These are phyloP conservation scores for Fomitopsis schrenkii DNA, from an alignment of 1,284 basidiomycete genomes.

Conservation along the genomic window DNA sequence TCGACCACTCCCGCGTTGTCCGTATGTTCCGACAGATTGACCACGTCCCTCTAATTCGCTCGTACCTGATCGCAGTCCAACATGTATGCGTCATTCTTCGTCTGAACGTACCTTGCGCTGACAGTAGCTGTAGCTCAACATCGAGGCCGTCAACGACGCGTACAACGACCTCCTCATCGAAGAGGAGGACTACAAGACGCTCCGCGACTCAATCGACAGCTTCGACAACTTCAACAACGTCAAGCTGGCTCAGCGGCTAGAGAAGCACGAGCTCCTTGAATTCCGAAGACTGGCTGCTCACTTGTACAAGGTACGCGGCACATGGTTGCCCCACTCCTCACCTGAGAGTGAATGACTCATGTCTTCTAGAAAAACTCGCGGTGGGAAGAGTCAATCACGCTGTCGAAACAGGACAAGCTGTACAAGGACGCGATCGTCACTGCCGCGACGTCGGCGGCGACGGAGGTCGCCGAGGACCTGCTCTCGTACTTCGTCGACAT, in stretches of 20 bases:
- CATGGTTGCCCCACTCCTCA: not conserved
- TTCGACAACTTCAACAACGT: slow-evolving; percentile 98
- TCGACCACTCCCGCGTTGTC: slow-evolving; percentile 94
- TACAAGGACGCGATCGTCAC: slow-evolving; percentile 97
- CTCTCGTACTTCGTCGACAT: slow-evolving; percentile 95
- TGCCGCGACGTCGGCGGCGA: slow-evolving; percentile 76
- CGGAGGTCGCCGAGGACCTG: slow-evolving; percentile 90
- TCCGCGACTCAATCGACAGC: slow-evolving; percentile 94
- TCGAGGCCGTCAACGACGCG: slow-evolving; percentile 96
- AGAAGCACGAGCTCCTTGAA: slow-evolving; percentile 91
- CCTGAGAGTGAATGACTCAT: not conserved
- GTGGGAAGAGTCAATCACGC: slow-evolving; percentile 93
- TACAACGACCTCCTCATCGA: slow-evolving; percentile 97
- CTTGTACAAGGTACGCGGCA: slow-evolving; percentile 79
- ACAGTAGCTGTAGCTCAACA: slow-evolving; percentile 64
- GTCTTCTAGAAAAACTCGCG: slow-evolving; percentile 79
- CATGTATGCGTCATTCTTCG: slow-evolving; percentile 51
- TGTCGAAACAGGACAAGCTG: slow-evolving; percentile 94
- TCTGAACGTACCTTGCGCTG: not conserved
- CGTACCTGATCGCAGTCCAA: slow-evolving; percentile 97
- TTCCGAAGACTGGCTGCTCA: slow-evolving; percentile 95
- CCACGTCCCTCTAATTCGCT: slow-evolving; percentile 92
- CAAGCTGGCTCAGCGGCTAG: slow-evolving; percentile 80
- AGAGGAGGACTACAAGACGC: slow-evolving; percentile 97
- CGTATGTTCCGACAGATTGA: slow-evolving; percentile 95